A percentile compares a stretch with the other conserved stretches of the same genome.
Evolutionary conservation across 805 yeast species (phyloP).

Genomic region (Torulaspora indica): DNA sequence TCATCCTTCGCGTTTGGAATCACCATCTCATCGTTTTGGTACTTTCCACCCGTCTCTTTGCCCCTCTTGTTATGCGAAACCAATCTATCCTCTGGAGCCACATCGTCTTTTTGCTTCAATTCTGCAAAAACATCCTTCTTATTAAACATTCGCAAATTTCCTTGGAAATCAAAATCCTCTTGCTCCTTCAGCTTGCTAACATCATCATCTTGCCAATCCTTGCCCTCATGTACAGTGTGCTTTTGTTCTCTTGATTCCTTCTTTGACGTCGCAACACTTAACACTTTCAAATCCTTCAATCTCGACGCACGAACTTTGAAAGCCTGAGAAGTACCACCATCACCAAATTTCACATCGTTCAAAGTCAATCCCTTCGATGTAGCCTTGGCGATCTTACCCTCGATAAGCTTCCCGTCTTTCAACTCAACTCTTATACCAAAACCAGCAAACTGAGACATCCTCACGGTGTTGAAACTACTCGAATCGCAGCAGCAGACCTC

Average conservation of each 20-base stretch:
- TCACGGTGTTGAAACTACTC: background rate
- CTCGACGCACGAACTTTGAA: constrained; percentile 36
- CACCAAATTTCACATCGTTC: constrained; percentile 37
- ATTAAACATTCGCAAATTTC: constrained; percentile 76
- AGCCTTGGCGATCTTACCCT: constrained; percentile 42
- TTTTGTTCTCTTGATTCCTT: constrained; percentile 8
- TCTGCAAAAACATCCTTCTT: constrained; percentile 75
- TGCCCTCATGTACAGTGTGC: constrained; percentile 24
- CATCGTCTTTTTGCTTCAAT: constrained; percentile 58
- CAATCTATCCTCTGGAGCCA: constrained; percentile 56
- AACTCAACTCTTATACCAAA: constrained; percentile 44
- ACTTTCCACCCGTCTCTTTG: constrained; percentile 41
- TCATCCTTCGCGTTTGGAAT: constrained; percentile 44
- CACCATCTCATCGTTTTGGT: constrained; percentile 73
- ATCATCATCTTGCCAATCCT: constrained; percentile 49
- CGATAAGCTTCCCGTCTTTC: constrained; percentile 39
- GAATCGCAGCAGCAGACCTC: background rate
- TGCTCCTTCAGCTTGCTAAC: constrained; percentile 44
- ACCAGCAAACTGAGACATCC: constrained; percentile 43
- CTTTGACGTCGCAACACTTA: constrained; percentile 26
- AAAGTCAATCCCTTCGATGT: constrained; percentile 39
- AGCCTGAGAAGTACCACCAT: constrained; percentile 32
- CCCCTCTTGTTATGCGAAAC: constrained; percentile 67
- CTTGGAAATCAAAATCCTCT: constrained; percentile 80
- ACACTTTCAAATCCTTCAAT: constrained; percentile 34